Evolutionary conservation across 768 basidiomycete genomes (phyloP), one percentile per base, ranked within the genome.

Genomic region (Glaciozyma martinii): DNA sequence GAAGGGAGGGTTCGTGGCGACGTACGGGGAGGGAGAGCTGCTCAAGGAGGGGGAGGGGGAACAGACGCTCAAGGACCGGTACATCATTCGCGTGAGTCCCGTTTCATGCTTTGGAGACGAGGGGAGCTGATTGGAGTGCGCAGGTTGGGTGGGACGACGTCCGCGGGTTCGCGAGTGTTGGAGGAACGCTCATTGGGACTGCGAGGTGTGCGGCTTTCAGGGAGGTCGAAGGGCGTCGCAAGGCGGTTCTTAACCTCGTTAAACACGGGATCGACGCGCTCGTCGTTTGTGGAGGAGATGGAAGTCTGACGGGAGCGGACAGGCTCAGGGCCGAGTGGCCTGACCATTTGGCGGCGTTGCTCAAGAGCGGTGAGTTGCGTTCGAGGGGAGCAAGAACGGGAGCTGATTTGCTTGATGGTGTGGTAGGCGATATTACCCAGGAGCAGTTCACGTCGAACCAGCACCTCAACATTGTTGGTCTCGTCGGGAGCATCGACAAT

Each of bases 401-500:
- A 42, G 43, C 37, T 54, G 59, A 58, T 27, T n/a, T n/a, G n/a
- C n/a, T n/a, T n/a, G 32, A 47, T 6, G 25, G 53, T 6, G 12
- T n/a, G 61, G 33, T 71, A 89, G 87, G 81, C 56, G 80, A 82
- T 70, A 95, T 99, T 75, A 84, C 85, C 2, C 80, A 84, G 32
- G 84, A 83, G 43, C 88, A 95, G 73, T 81, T 82, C 42, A 75
- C 80, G n/a, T 78, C 79, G 19, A 86, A 92, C 72, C 80, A 84
- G 29, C 89, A 97, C 73, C 86, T 99, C 68, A 88, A 84, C 76
- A 95, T 99, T 71, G 94, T 94, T 67, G 95, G 95, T n/a, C 84
- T 99, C 49, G 95, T 98, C 65, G 95, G 95, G 43, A 94, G 91
- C 6, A 98, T 99, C 75, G 95, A 99, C 78, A 99, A 99, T 74